Conservation (phyloP, 768 basidiomycete species). For the Trametes cinnabarina region DNA sequence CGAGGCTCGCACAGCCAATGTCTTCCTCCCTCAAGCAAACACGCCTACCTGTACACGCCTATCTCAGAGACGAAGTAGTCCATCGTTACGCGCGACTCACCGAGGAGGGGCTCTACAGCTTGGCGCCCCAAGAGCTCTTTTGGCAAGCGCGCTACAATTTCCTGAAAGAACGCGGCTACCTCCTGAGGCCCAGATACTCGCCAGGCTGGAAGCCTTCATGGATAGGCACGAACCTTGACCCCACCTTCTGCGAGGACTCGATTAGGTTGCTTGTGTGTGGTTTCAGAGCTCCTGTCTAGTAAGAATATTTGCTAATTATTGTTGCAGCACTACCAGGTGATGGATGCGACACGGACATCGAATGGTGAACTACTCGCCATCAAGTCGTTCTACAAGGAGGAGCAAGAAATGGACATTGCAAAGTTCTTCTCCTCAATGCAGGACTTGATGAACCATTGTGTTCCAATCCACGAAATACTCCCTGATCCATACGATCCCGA, state of each 20-base stretch:
- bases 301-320: background rate
- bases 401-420: slow-evolving; percentile 14
- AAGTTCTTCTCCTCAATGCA: slow-evolving; percentile 7
- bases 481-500: slow-evolving; percentile 14
- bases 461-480: slow-evolving; percentile 22
- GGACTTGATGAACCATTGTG: slow-evolving; percentile 25
- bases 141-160: slow-evolving; percentile 18
- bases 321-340: slow-evolving; percentile 5
- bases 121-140: background rate
- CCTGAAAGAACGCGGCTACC: slow-evolving; percentile 18
- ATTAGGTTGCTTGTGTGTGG: background rate
- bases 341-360: slow-evolving; percentile 17
- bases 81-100: background rate
- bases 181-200: slow-evolving; percentile 22
- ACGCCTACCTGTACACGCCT: slow-evolving; percentile 9
- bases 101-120: slow-evolving; percentile 5
- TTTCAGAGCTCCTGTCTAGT: background rate
- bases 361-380: slow-evolving; percentile 19
- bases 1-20: background rate
- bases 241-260: slow-evolving; percentile 13
- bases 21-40: background rate
- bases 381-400: slow-evolving; percentile 7
- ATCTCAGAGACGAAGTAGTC: background rate
- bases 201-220: slow-evolving; percentile 18
- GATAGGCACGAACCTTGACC: slow-evolving; percentile 8